A percentile compares a stretch with the other conserved stretches of the same genome.
These are phyloP conservation scores for Pseudogymnoascus sp. DNA, from an alignment of 2,329 filamentous ascomycete genomes.

Conservation along the genomic window DNA sequence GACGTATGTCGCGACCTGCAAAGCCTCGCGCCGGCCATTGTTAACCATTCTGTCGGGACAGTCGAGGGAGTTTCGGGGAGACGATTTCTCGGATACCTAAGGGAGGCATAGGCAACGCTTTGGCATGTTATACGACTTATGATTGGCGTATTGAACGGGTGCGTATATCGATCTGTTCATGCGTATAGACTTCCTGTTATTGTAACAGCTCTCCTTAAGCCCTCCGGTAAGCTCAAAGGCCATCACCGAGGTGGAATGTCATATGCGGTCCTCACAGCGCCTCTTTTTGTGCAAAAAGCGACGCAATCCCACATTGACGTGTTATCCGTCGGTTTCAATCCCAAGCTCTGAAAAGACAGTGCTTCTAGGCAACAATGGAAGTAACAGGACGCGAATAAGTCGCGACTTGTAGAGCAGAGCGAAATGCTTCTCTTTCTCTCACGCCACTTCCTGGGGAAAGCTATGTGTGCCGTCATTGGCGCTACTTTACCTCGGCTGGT, in stretches of 20 bases:
- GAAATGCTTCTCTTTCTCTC: not conserved
- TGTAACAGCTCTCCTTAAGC: not conserved
- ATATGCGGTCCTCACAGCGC: not conserved
- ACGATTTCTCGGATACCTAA: not conserved
- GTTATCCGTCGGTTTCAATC: not conserved
- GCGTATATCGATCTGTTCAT: not conserved
- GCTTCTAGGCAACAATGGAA: not conserved
- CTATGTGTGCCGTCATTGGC: not conserved
- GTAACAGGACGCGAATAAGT: not conserved
- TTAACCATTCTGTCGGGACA: not conserved
- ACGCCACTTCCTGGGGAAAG: not conserved
- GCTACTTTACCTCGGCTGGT: not conserved
- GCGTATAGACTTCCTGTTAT: not conserved
- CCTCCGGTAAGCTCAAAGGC: not conserved
- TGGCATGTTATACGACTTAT: not conserved
- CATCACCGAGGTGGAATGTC: not conserved
- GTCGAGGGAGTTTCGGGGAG: not conserved
- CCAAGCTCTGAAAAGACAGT: not conserved
- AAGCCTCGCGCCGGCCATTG: slow-evolving; percentile 29
- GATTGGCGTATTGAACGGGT: not conserved
- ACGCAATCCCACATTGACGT: not conserved
- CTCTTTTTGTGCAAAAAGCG: not conserved
- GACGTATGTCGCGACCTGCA: slow-evolving; percentile 62
- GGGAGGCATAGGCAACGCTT: not conserved
- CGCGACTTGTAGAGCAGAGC: slow-evolving; percentile 31